Evolutionary conservation across 306 rosid species (phyloP).

Genomic region (Trifolium repens): DNA sequence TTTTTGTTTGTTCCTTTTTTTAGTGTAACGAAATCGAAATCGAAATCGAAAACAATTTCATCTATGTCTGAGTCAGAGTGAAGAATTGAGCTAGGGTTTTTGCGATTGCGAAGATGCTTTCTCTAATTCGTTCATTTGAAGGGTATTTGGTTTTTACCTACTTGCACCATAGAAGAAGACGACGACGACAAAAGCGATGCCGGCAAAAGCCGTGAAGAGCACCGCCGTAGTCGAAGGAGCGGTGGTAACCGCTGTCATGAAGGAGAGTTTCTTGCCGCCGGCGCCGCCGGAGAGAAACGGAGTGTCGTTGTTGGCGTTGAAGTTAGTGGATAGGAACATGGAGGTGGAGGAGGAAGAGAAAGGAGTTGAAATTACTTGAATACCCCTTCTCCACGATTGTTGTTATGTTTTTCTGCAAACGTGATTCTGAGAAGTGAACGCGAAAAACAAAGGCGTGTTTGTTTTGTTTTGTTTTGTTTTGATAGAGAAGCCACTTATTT

Average conservation of each 20-base stretch:
- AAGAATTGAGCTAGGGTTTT: conserved; percentile 46
- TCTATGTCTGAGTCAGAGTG: conserved; percentile 34
- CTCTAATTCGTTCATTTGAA: conserved; percentile 38
- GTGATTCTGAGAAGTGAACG: conserved; percentile 11
- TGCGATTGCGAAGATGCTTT: conserved; percentile 16
- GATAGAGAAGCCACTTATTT: conserved; percentile 38
- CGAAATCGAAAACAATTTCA: conserved; percentile 45
- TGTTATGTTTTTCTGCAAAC: neutral
- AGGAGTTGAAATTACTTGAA: conserved; percentile 39
- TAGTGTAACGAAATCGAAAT: conserved; percentile 25
- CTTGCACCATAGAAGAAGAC: conserved; percentile 68
- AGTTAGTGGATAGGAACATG: conserved; percentile 63
- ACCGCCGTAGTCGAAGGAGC: conserved; percentile 53
- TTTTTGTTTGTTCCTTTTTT: neutral
- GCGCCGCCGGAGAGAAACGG: conserved; percentile 54
- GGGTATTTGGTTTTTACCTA: conserved; percentile 59
- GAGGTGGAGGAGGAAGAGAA: neutral
- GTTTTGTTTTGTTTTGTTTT: conserved; percentile 33
- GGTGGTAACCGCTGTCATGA: conserved; percentile 50
- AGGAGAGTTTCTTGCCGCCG: conserved; percentile 45
- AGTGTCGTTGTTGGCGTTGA: conserved; percentile 44
- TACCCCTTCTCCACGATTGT: conserved; percentile 35
- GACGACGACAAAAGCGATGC: conserved; percentile 61
- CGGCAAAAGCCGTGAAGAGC: conserved; percentile 74
- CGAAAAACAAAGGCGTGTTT: conserved; percentile 40